A percentile compares a stretch with the other conserved stretches of the same genome.
Evolutionary conservation across 192 early-diverging fungal genomes (phyloP).

Genomic region (Podila epigama): DNA sequence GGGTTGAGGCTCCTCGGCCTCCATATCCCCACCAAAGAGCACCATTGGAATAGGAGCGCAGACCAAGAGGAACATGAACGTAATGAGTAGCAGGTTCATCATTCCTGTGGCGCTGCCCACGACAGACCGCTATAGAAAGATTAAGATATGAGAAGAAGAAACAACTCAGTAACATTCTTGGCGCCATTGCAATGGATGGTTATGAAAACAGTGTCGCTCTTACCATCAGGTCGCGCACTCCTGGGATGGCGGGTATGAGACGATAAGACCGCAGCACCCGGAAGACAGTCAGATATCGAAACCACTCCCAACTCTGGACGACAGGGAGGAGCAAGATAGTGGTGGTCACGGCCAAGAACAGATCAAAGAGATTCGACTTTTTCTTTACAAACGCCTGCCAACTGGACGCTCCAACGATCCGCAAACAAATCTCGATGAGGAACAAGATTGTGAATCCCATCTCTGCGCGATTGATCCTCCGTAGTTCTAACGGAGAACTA

Average conservation of each 20-base stretch:
- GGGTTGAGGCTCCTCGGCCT: constrained; percentile 19
- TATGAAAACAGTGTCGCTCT: not conserved
- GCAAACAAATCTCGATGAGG: constrained; percentile 55
- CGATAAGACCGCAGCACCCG: constrained; percentile 61
- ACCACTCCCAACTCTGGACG: constrained; percentile 51
- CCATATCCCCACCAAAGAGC: constrained; percentile 41
- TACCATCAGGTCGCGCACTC: constrained; percentile 58
- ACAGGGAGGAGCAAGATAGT: constrained; percentile 58
- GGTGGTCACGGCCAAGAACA: constrained; percentile 54
- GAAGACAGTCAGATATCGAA: constrained; percentile 61
- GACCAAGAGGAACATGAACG: constrained; percentile 46
- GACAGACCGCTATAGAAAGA: constrained; percentile 44
- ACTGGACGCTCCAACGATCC: constrained; percentile 42
- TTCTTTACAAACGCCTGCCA: constrained; percentile 51
- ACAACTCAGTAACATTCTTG: not conserved
- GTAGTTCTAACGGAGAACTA: constrained; percentile 6
- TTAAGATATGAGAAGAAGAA: not conserved
- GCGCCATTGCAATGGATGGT: not conserved
- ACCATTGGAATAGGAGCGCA: constrained; percentile 42
- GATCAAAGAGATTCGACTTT: constrained; percentile 53
- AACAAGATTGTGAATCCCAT: constrained; percentile 55
- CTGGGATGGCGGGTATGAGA: constrained; percentile 57
- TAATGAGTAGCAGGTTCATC: constrained; percentile 59
- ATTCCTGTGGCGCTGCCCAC: constrained; percentile 65
- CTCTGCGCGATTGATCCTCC: constrained; percentile 36